Percentiles rank a stretch among this genome's conserved stretches.
Conservation (phyloP, 2,329 filamentous ascomycete genomes). For the Arthrobotrys iridis region DNA sequence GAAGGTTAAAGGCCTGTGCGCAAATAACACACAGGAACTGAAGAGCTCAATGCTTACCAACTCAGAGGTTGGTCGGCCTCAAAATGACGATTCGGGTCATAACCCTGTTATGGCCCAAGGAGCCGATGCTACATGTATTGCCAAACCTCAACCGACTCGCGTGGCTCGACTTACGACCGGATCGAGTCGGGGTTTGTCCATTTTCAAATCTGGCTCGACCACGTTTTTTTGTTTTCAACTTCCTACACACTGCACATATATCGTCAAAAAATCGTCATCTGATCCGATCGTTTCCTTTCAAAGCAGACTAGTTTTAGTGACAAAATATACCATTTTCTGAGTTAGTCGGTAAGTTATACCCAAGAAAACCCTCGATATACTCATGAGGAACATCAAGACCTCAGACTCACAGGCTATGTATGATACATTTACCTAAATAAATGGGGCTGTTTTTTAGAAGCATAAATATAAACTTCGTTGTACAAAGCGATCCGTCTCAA, state of each 20-base stretch:
- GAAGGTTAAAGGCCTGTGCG: conserved; percentile 29
- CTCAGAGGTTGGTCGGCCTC: conserved; percentile 14
- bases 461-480: no score
- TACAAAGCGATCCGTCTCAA: no score
- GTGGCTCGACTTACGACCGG: conserved; percentile 24
- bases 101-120: conserved; percentile 9
- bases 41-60: conserved; percentile 1
- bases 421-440: no score
- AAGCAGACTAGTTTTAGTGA: not conserved
- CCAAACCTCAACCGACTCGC: conserved; percentile 43
- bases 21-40: conserved; percentile 12
- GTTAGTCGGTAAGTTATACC: not conserved
- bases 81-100: conserved; percentile 36
- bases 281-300: conserved; percentile 25
- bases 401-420: no score
- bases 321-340: not conserved
- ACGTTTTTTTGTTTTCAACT: not conserved
- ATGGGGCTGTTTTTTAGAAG: no score
- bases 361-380: not conserved
- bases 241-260: no score
- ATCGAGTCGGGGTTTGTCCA: not conserved
- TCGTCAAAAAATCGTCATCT: conserved; percentile 21
- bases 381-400: not conserved
- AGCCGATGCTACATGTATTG: conserved; percentile 25
- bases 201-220: not conserved